Percentiles rank a stretch among this genome's conserved stretches.
phyloP scores from a whole-genome alignment of 75 land plant genomes.

The Cupressus sempervirens region DNA sequence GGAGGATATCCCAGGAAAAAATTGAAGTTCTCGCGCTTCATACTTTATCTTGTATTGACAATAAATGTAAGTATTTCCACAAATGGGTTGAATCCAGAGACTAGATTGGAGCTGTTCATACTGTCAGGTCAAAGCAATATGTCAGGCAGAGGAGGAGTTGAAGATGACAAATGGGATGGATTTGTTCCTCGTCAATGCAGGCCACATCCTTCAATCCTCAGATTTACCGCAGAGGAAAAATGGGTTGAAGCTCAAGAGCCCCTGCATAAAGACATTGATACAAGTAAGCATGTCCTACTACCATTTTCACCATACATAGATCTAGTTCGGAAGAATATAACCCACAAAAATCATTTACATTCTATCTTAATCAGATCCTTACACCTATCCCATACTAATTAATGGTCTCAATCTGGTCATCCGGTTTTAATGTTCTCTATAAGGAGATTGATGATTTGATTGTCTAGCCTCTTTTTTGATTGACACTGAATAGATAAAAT shows the following conservation, averaged over 20 bases:
- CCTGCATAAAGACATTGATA: constrained; percentile 71
- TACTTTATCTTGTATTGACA: no score
- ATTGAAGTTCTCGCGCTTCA: no score
- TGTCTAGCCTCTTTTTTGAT: no score
- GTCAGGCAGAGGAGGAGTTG: constrained; percentile 86
- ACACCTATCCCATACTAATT: neutral
- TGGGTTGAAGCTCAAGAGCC: constrained; percentile 88
- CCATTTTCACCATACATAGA: neutral
- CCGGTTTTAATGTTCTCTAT: neutral
- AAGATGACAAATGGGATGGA: constrained; percentile 43
- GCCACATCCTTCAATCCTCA: constrained; percentile 45
- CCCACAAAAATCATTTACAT: neutral
- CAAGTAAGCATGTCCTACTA: neutral
- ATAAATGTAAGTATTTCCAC: no score
- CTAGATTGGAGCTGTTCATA: no score
- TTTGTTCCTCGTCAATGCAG: constrained; percentile 49
- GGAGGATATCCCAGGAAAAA: no score
- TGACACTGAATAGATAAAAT: no score
- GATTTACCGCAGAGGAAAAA: constrained; percentile 31
- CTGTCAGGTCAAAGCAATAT: constrained; percentile 29
- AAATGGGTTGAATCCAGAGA: no score
- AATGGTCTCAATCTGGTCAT: neutral
- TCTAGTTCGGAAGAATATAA: neutral
- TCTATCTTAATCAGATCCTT: neutral
- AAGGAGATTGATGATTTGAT: no score